Evolutionary conservation across 2,329 filamentous ascomycete genomes (phyloP), one percentile per base, ranked within the genome.

Genomic region (Myriosclerotinia duriaeana): DNA sequence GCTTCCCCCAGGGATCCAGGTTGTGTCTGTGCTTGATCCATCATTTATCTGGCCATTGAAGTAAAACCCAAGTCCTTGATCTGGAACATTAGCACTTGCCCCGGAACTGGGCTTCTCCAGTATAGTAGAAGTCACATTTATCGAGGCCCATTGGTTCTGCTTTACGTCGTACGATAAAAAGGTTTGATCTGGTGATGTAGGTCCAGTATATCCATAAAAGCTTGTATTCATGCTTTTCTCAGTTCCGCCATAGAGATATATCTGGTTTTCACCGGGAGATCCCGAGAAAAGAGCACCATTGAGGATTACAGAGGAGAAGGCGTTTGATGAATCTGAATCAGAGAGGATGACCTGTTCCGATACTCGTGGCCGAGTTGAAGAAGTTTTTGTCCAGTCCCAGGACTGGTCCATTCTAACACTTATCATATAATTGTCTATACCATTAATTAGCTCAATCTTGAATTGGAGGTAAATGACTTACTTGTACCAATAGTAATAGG

Each of bases 31-130:
- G 38, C 20, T 61, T 44, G 64, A 61, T 22, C 64, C 55, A 30
- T 53, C 36, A 15, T 65, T 65, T 22, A 72, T 59, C 50, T 69
- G 62, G 20, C 70, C 71, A 58, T 71, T 71, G 9, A 72, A 68
- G 30, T 70, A 72, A 52, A 72, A 72, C 2, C 64, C 68, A 17
- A 70, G 52, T 2, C 68, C 67, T n/a, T 60, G 60, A 20, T 69
- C 65, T 20, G 68, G 65, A 9, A 68, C 44, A 20, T 66, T 65
- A 26, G 67, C 66, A 9, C 58, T 64, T 3, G 65, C 42, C 12
- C 68, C 68, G 30, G 48, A 66, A 22, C 64, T 66, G 12, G 68
- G 59, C 30, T 67, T 69, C n/a, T 65, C 38, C 5, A 60, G 30
- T 30, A 38, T 52, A 5, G 52, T 50, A 34, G 55, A 46, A 15